Evolutionary conservation across 2,329 filamentous ascomycete genomes (phyloP).

Genomic region (Xylariaceae sp.): DNA sequence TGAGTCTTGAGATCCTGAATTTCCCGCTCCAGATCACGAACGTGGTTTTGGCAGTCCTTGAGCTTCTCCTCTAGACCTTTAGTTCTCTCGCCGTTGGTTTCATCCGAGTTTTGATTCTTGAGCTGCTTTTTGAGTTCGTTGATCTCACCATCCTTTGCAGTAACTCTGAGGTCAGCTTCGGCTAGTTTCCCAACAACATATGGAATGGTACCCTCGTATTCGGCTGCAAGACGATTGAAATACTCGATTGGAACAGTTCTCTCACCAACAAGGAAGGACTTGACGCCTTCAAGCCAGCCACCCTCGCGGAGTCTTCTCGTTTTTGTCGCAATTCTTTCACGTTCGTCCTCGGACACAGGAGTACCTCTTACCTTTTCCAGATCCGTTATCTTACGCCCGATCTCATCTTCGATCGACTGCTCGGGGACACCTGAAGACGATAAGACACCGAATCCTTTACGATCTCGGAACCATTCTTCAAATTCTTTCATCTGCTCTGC

Average conservation of each 20-base stretch:
- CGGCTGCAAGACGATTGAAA: constrained; percentile 23
- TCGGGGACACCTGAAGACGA: constrained; percentile 7
- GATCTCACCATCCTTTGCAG: constrained; percentile 2
- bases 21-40: neutral
- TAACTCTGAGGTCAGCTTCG: neutral
- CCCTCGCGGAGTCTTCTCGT: constrained; percentile 11
- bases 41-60: neutral
- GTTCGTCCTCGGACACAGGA: constrained; percentile 9
- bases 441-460: neutral
- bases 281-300: constrained; percentile 19
- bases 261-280: constrained; percentile 11
- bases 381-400: constrained; percentile 4
- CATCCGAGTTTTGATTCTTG: neutral
- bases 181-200: constrained; percentile 11
- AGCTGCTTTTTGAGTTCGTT: neutral
- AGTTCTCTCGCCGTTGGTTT: neutral
- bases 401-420: constrained; percentile 16
- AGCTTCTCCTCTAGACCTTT: neutral
- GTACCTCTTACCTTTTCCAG: constrained; percentile 5
- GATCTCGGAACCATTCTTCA: neutral
- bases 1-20: neutral
- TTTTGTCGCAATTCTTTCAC: constrained; percentile 9
- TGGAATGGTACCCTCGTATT: constrained; percentile 17
- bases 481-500: constrained; percentile 1
- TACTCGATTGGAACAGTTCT: constrained; percentile 16